These are phyloP conservation scores for Gypsophila paniculata DNA, from an alignment of 179 eudicot genomes.

Conservation along the genomic window DNA sequence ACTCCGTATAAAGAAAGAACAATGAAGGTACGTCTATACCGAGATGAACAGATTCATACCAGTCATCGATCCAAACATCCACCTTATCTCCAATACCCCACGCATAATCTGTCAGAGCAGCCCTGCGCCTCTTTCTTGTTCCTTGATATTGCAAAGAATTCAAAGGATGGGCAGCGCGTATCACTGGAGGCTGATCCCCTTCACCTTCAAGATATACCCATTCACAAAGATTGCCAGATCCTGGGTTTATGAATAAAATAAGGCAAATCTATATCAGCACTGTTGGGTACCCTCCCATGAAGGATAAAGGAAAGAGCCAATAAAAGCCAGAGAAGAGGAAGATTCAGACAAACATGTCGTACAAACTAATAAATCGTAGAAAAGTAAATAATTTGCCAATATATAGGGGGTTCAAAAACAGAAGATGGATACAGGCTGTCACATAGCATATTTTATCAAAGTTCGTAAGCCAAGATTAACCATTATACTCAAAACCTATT, in stretches of 20 bases:
- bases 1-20: background rate
- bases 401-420: background rate
- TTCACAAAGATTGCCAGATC: conserved; percentile 56
- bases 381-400: background rate
- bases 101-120: conserved; percentile 58
- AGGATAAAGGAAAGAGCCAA: background rate
- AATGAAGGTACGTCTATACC: background rate
- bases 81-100: conserved; percentile 88
- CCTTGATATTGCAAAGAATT: conserved; percentile 44
- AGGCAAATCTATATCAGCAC: background rate
- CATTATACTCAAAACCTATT: background rate
- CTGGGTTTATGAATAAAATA: conserved; percentile 26
- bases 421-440: background rate
- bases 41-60: conserved; percentile 44
- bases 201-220: conserved; percentile 73
- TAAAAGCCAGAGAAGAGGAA: background rate
- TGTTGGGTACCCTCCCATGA: background rate
- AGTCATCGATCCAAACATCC: conserved; percentile 68
- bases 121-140: conserved; percentile 82
- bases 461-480: background rate
- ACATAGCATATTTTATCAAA: background rate
- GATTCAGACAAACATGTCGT: background rate
- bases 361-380: background rate
- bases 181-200: conserved; percentile 49
- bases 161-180: conserved; percentile 61